These are phyloP conservation scores for Neopestalotiopsis sp. DNA, from an alignment of 2,329 filamentous ascomycete genomes.

Conservation along the genomic window DNA sequence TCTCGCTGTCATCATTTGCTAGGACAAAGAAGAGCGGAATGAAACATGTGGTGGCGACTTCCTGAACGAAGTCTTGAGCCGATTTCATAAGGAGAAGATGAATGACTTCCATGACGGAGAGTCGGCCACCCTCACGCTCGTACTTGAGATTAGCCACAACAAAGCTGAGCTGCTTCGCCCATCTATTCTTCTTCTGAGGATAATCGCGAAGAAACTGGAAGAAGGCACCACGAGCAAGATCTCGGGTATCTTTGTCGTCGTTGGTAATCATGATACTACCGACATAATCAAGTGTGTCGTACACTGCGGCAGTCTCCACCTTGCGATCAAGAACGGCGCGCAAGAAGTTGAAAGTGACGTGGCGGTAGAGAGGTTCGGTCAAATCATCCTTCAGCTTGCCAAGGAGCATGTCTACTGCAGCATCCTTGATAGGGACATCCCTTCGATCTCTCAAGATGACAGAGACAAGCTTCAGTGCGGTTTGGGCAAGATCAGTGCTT, in stretches of 20 bases:
- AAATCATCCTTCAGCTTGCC: slow-evolving; percentile 85
- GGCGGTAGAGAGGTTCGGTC: slow-evolving; percentile 89
- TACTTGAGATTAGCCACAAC: slow-evolving; percentile 91
- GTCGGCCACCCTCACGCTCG: slow-evolving; percentile 82
- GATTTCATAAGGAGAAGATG: slow-evolving; percentile 87
- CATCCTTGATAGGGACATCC: slow-evolving; percentile 78
- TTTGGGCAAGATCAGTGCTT: slow-evolving; percentile 83
- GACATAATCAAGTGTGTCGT: slow-evolving; percentile 89
- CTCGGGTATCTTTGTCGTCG: slow-evolving; percentile 85
- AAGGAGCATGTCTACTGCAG: slow-evolving; percentile 81
- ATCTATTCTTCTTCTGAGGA: slow-evolving; percentile 87
- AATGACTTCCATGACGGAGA: slow-evolving; percentile 92
- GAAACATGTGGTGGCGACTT: slow-evolving; percentile 82
- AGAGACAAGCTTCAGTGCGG: slow-evolving; percentile 86
- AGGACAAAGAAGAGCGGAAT: slow-evolving; percentile 84
- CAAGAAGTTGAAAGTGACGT: slow-evolving; percentile 93
- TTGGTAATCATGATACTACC: slow-evolving; percentile 96
- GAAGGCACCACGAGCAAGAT: slow-evolving; percentile 87
- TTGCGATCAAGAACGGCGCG: slow-evolving; percentile 85
- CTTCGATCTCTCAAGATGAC: slow-evolving; percentile 83
- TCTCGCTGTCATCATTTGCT: slow-evolving; percentile 85
- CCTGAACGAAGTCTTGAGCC: slow-evolving; percentile 80
- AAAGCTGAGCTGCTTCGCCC: slow-evolving; percentile 88
- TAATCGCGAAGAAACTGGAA: slow-evolving; percentile 95
- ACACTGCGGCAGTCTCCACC: slow-evolving; percentile 84